Base-by-base conservation (phyloP, 257 asterid genomes). In the Solanum peruvianum region DNA sequence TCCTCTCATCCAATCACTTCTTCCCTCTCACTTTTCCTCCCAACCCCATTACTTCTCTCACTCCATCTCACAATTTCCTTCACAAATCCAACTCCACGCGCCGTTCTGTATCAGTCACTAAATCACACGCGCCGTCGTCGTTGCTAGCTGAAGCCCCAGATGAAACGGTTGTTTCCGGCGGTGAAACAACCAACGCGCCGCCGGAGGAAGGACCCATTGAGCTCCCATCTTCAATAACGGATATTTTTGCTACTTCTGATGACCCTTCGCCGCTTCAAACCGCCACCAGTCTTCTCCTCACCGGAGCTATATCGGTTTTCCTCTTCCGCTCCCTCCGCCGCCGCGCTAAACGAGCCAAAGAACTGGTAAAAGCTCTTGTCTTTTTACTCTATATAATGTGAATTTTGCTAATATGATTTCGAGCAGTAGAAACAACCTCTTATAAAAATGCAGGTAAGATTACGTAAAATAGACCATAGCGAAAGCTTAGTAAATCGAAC, bases 271-370 rank as follows among this genome's bases (percentile, higher is more conserved):
- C 92, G 37, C 94, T 96, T 80, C 99, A 95, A 85, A 91, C 95
- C 13, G 96, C 99, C 86, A 93, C 98, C 83, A 93, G 98, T 91
- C 91, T 95, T 76, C 94, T 95, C 84, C 98, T 96, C 93, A 96
- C 99, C 58, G 98, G 98, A 9, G 94, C 98, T 90, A 90, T 95
- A 64, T 67, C 95, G 37, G 90, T 95, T 42, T 94, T 95, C 39
- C 98, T 96, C 93, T 96, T 96, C 88, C 95, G 98, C 86, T 88
- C 98, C 64, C 91, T 96, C 90, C 95, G 98, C 88, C 97, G 98
- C 90, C 98, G 99, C 4, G 98, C 97, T 49, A 92, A 93, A 89
- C 97, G 98, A 20, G 96, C 95, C 42, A 96, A 90, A 86, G 98
- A 94, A 87, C 87, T 89, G 93, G 98, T 96, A 90, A 45, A 31